Evolutionary conservation across 2,329 filamentous ascomycete species (phyloP), one percentile per base, ranked within the genome.

Genomic region (Periconia sp.): DNA sequence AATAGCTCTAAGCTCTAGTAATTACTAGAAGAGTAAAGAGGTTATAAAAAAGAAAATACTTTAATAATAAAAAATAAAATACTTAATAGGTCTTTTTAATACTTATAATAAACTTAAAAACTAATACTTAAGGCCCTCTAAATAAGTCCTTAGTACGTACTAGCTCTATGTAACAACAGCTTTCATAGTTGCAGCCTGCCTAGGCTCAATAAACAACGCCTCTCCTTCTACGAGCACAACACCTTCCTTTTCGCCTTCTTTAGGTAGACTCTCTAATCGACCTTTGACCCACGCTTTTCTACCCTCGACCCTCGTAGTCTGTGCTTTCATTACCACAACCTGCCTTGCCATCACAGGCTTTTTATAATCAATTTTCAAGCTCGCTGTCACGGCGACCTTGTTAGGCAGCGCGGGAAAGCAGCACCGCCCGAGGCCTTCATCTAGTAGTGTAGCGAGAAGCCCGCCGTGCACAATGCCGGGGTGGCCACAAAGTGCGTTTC

Each of bases 221-320:
- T 89, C 88, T 0, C 91, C 93, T 75, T 95, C 90, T 8, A 89
- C 91, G 54, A 97, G 73, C 45, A 92, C 81, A 15, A 81, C 84
- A 33, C 85, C 79, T 62, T 77, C 78, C 23, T 81, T 76, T 54
- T 60, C 90, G 60, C 85, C 85, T 0, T 86, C 88, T 73, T 92
- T 88, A 49, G 91, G 74, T 56, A 97, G 75, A 51, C 90, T 87
- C 81, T 96, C 92, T 64, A 97, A 87, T 62, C 85, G 84, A 1
- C 91, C 94, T 76, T 90, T 88, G 1, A 97, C 91, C 91, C 91
- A 97, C 13, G 92, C 93, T 79, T 97, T 97, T 57, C 94, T 82
- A 1, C 94, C 93, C 70, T 97, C 92, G 1, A 93, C 89, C 77
- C 89, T 92, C 10, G 84, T 87, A 18, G 92, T 96, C 70, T 85